Evolutionary conservation across 345 rosid genomes (phyloP), one percentile per base, ranked within the genome.

Genomic region (Atalantia buxifolia): DNA sequence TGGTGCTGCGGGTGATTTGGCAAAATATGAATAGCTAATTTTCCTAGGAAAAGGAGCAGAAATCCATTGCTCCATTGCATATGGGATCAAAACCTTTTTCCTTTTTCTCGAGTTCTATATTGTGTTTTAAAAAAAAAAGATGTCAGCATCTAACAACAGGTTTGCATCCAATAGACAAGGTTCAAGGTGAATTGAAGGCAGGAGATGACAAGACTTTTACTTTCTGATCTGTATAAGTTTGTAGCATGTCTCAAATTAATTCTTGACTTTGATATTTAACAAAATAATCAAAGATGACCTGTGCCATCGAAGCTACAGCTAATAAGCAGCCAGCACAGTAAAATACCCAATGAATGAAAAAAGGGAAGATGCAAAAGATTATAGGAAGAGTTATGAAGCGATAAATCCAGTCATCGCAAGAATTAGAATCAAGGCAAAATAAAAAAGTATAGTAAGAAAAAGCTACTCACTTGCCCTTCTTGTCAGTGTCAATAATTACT

Each of bases 381-480:
- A 35, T 25, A 7, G 30, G 31, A 35, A 30, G 59, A 22, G 16
- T 6, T 2, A 59, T 4, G 33, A 36, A 40, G 2, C 35, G 2
- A 18, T 0, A 71, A 63, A 45, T n/a, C 59, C n/a, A 60, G 75
- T 75, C 12, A 75, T 25, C 9, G 36, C 5, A 63, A 62, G 56
- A 30, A 62, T 21, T 12, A 50, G 9, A 59, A 60, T 22, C 16
- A 61, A 69, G 38, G 8, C 1, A 55, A 21, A 65, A 71, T 76
- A 7, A 53, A 60, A 72, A 31, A 63, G 9, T 50, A 21, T 45
- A 48, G 24, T 6, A 60, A 68, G 40, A 74, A 59, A 59, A 75
- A 6, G 21, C 63, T 72, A 93, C 99, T 90, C 80, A 95, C 99
- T 95, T 93, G 74, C 98, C 96, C 69, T 95, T 95, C 88, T 89